Evolutionary conservation across 139 green algal genomes (phyloP).

Genomic region (Chlorella sp.): DNA sequence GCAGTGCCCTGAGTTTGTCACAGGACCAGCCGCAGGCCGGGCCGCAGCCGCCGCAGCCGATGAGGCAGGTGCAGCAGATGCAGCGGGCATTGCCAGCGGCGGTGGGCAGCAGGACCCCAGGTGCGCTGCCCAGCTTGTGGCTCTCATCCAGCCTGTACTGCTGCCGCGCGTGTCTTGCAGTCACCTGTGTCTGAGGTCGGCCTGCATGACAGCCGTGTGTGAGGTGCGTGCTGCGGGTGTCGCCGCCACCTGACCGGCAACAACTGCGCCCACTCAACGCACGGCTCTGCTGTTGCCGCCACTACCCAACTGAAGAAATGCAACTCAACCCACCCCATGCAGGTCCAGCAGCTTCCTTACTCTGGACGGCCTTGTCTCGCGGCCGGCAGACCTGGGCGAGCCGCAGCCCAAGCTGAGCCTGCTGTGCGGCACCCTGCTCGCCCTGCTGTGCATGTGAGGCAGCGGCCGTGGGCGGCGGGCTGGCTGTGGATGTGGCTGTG

Average conservation of each 20-base stretch:
- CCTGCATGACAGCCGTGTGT: too few relatives aligned
- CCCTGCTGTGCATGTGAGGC: slow-evolving; percentile 22
- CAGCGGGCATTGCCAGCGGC: not conserved
- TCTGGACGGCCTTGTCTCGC: not conserved
- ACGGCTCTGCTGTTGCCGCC: too few relatives aligned
- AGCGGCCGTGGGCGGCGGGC: too few relatives aligned
- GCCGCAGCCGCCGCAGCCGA: not conserved
- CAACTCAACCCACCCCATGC: too few relatives aligned
- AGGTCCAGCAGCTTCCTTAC: not conserved
- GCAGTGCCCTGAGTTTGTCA: not conserved
- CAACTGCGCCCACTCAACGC: too few relatives aligned
- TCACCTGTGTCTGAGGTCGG: too few relatives aligned
- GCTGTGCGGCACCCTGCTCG: not conserved
- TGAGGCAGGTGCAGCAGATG: not conserved
- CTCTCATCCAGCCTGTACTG: too few relatives aligned
- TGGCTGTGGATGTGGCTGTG: too few relatives aligned
- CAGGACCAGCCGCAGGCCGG: not conserved
- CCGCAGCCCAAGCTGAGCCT: not conserved
- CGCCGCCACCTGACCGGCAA: too few relatives aligned
- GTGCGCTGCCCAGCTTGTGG: not conserved
- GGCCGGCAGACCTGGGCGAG: not conserved
- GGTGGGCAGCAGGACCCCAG: not conserved
- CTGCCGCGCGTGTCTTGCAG: too few relatives aligned
- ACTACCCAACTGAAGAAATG: too few relatives aligned
- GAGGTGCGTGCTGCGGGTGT: too few relatives aligned